phyloP scores from a whole-genome alignment of 345 rosid genomes.

The Fremontodendron californicum region DNA sequence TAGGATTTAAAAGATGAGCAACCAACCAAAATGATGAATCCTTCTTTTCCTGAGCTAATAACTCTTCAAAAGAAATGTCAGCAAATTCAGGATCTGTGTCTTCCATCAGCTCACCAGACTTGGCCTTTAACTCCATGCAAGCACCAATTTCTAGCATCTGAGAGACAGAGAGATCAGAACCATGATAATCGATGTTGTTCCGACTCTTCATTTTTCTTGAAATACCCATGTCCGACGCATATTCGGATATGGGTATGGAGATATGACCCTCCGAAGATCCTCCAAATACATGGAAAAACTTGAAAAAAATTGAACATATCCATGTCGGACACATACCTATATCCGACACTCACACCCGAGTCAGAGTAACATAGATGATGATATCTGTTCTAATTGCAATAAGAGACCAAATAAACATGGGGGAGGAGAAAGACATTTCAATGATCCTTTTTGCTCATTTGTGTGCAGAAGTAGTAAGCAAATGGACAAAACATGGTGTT shows the following conservation, averaged over 20 bases:
- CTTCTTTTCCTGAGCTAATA: conserved; percentile 85
- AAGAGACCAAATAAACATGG: neutral
- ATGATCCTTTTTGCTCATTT: neutral
- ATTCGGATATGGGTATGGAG: no score
- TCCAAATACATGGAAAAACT: no score
- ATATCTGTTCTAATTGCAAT: neutral
- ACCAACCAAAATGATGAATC: conserved; percentile 83
- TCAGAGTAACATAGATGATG: no score
- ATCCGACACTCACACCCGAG: no score
- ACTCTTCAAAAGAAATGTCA: conserved; percentile 85
- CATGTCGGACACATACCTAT: no score
- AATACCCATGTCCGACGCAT: no score
- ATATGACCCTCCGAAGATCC: no score
- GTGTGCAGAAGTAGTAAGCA: neutral
- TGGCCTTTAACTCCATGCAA: conserved; percentile 53
- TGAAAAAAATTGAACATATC: no score
- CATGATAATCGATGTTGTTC: no score
- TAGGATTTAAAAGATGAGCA: conserved; percentile 7
- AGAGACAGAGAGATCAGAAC: conserved; percentile 16
- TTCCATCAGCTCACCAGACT: conserved; percentile 35
- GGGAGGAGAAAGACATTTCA: neutral
- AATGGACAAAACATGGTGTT: neutral
- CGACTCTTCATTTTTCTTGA: no score
- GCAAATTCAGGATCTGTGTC: conserved; percentile 41
- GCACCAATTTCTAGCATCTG: conserved; percentile 78